phyloP scores from a whole-genome alignment of 768 basidiomycete genomes.

The Macrolepiota fuliginosa region DNA sequence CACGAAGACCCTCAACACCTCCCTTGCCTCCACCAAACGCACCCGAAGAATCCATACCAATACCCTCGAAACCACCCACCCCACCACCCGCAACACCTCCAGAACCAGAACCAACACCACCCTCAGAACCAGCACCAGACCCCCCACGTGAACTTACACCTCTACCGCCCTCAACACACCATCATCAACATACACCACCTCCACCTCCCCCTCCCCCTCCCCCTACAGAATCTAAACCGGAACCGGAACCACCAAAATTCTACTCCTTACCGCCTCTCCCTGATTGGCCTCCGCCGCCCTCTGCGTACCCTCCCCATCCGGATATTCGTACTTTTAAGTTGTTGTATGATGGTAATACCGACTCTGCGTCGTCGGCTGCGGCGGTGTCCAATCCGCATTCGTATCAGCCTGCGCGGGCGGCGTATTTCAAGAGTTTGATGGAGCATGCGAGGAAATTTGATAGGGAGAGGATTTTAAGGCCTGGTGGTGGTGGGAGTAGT shows the following conservation, averaged over 20 bases:
- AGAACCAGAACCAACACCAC: slow-evolving; percentile 13
- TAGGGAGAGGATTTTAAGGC: slow-evolving; percentile 22
- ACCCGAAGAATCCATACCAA: slow-evolving; percentile 9
- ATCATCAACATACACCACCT: too few relatives aligned
- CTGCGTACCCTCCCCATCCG: slow-evolving; percentile 38
- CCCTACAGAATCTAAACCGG: neutral
- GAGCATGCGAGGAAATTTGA: slow-evolving; percentile 34
- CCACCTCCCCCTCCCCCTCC: too few relatives aligned
- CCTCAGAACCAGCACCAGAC: slow-evolving; percentile 10
- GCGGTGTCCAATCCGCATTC: slow-evolving; percentile 18
- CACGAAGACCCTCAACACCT: slow-evolving; percentile 16
- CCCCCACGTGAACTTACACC: slow-evolving; percentile 5
- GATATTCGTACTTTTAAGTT: slow-evolving; percentile 51
- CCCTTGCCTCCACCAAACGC: slow-evolving; percentile 19
- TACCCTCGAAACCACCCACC: slow-evolving; percentile 21
- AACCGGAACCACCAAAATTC: slow-evolving; percentile 19
- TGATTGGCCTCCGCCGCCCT: slow-evolving; percentile 57
- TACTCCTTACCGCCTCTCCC: slow-evolving; percentile 35
- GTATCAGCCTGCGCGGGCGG: slow-evolving; percentile 15
- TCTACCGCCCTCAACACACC: too few relatives aligned
- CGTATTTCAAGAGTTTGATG: slow-evolving; percentile 36
- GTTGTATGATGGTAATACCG: slow-evolving; percentile 58
- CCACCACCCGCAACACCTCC: too few relatives aligned
- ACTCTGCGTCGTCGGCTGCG: slow-evolving; percentile 31
- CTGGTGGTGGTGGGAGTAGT: neutral